Conservation (phyloP, 768 basidiomycete genomes). For the Strobilomyces confusus region DNA sequence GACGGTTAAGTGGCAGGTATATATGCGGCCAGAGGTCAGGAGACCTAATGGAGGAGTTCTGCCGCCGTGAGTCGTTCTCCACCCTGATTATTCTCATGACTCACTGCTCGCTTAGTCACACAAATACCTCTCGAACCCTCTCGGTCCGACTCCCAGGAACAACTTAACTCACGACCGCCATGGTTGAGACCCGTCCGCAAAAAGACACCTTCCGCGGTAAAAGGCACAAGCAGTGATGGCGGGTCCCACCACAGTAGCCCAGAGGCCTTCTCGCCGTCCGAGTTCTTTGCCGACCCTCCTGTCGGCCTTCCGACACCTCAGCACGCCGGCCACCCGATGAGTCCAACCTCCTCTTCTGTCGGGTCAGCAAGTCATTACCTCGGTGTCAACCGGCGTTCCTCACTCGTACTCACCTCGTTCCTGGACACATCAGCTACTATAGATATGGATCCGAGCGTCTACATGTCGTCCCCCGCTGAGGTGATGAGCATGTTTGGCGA, state of each 20-base stretch:
- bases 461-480: constrained; percentile 52
- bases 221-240: constrained; percentile 42
- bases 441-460: constrained; percentile 50
- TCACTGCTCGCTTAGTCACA: constrained; percentile 48
- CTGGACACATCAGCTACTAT: constrained; percentile 31
- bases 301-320: constrained; percentile 24
- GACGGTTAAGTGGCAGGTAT: constrained; percentile 88
- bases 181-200: constrained; percentile 90
- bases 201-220: constrained; percentile 51
- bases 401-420: constrained; percentile 26
- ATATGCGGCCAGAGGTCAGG: constrained; percentile 88
- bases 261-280: constrained; percentile 60
- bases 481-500: constrained; percentile 61
- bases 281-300: constrained; percentile 54
- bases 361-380: constrained; percentile 23
- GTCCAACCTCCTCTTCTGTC: constrained; percentile 17
- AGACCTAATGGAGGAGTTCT: constrained; percentile 94
- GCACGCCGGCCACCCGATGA: constrained; percentile 17
- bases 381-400: constrained; percentile 19
- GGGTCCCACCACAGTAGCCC: constrained; percentile 51
- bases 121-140: constrained; percentile 81
- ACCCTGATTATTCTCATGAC: not conserved
- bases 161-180: constrained; percentile 57
- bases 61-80: constrained; percentile 56
- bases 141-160: constrained; percentile 46